phyloP scores from a whole-genome alignment of 495 filamentous ascomycete genomes.

The Sphaerosporella brunnea region DNA sequence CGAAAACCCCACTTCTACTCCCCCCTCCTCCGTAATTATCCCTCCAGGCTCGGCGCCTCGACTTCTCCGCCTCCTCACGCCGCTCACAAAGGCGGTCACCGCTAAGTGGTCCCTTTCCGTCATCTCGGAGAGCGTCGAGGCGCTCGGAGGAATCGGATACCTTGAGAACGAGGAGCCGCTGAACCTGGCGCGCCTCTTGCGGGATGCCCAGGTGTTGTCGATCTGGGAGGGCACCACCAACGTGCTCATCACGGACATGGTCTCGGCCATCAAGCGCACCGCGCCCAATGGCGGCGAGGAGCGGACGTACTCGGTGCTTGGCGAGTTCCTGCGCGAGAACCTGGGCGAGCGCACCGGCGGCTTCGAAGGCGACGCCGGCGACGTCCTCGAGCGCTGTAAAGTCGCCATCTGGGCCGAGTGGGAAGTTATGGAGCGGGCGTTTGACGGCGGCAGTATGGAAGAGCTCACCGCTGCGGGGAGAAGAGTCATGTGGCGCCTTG shows the following conservation, averaged over 20 bases:
- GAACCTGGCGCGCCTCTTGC: constrained; percentile 46
- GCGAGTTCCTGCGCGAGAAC: constrained; percentile 24
- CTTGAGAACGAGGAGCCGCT: constrained; percentile 47
- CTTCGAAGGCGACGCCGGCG: constrained; percentile 4
- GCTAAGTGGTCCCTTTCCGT: constrained; percentile 37
- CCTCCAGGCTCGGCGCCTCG: constrained; percentile 13
- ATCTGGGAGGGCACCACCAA: constrained; percentile 70
- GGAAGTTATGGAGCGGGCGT: constrained; percentile 16
- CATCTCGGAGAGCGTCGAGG: constrained; percentile 48
- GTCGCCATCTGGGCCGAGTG: constrained; percentile 23
- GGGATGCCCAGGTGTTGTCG: constrained; percentile 45
- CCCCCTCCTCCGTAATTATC: constrained; percentile 8
- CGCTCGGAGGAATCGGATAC: constrained; percentile 60
- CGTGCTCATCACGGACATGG: constrained; percentile 44
- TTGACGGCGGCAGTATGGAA: constrained; percentile 13
- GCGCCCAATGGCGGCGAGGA: constrained; percentile 20
- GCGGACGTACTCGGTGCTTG: constrained; percentile 17
- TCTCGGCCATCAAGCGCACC: constrained; percentile 36
- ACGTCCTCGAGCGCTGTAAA: constrained; percentile 22
- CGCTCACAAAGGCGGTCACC: constrained; percentile 46
- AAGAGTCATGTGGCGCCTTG: constrained; percentile 19
- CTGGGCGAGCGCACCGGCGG: constrained; percentile 15
- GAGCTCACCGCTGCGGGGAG: constrained; percentile 20
- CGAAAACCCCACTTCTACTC: constrained; percentile 26
- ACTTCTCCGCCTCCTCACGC: constrained; percentile 47